Conservation (phyloP, 768 basidiomycete genomes). For the Lyophyllum semitale region DNA sequence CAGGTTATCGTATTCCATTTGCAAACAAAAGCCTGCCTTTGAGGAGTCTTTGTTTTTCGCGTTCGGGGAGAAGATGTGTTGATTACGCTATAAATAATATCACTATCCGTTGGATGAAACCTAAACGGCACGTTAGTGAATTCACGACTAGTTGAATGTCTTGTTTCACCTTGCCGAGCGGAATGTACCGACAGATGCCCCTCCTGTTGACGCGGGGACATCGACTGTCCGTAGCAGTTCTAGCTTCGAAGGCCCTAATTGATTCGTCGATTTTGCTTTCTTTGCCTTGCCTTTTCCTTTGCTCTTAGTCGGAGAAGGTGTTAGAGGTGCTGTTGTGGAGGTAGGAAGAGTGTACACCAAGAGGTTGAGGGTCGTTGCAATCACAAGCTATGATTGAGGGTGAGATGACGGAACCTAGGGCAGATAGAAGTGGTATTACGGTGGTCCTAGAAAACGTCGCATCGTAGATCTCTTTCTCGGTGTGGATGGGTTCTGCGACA, state of each 20-base stretch:
- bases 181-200: constrained; percentile 55
- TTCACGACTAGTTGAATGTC: background rate
- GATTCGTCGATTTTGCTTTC: constrained; percentile 15
- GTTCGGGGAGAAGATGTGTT: constrained; percentile 69
- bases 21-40: constrained; percentile 62
- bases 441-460: constrained; percentile 71
- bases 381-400: constrained; percentile 51
- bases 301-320: constrained; percentile 32
- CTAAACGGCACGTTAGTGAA: constrained; percentile 32
- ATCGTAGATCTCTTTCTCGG: constrained; percentile 85
- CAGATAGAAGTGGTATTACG: constrained; percentile 37
- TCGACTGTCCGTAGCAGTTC: constrained; percentile 52
- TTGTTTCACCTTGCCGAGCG: constrained; percentile 54
- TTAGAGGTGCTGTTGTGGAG: constrained; percentile 10
- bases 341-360: constrained; percentile 61
- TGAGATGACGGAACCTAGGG: background rate
- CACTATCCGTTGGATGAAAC: constrained; percentile 53
- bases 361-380: constrained; percentile 66
- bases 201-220: constrained; percentile 51
- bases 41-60: constrained; percentile 51
- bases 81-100: constrained; percentile 66
- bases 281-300: constrained; percentile 46
- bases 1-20: constrained; percentile 78
- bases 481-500: constrained; percentile 49
- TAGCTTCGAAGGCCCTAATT: constrained; percentile 12